phyloP scores from a whole-genome alignment of 1,284 basidiomycete genomes.

The Exobasidium rhododendri region DNA sequence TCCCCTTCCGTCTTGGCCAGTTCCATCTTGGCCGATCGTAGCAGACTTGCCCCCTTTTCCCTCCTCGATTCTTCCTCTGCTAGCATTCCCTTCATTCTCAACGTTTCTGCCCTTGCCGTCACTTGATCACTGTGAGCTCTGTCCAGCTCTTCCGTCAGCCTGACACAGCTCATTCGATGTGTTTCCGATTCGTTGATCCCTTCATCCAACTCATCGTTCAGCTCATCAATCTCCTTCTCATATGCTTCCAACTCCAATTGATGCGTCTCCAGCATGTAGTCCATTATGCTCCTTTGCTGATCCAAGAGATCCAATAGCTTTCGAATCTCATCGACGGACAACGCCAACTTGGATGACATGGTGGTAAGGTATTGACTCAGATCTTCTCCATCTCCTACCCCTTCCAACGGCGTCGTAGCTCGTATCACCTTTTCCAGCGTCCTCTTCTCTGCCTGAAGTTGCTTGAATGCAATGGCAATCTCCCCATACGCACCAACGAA shows the following conservation, averaged over 20 bases:
- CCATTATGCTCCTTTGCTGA: constrained; percentile 44
- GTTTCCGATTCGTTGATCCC: constrained; percentile 20
- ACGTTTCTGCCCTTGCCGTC: constrained; percentile 28
- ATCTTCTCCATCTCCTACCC: constrained; percentile 24
- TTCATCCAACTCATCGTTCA: constrained; percentile 26
- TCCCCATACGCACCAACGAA: constrained; percentile 42
- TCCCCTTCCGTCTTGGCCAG: constrained; percentile 11
- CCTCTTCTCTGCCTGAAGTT: constrained; percentile 42
- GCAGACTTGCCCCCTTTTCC: constrained; percentile 25
- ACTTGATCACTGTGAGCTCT: constrained; percentile 25
- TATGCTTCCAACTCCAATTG: constrained; percentile 34
- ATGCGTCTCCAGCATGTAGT: constrained; percentile 46
- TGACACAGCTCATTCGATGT: constrained; percentile 15
- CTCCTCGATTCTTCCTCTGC: constrained; percentile 28
- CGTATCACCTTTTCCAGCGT: constrained; percentile 40
- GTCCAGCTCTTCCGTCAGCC: constrained; percentile 29
- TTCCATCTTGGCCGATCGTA: constrained; percentile 25
- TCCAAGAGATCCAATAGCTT: constrained; percentile 44
- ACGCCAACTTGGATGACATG: constrained; percentile 33
- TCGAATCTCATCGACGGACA: constrained; percentile 31
- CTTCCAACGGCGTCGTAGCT: constrained; percentile 37
- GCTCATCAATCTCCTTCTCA: constrained; percentile 30
- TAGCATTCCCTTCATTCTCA: constrained; percentile 15
- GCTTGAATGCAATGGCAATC: constrained; percentile 38
- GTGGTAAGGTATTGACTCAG: constrained; percentile 28